Evolutionary conservation across 176 grass and related monocot species (phyloP), one percentile per base, ranked within the genome.

Genomic region (Chrysopogon serrulatus): DNA sequence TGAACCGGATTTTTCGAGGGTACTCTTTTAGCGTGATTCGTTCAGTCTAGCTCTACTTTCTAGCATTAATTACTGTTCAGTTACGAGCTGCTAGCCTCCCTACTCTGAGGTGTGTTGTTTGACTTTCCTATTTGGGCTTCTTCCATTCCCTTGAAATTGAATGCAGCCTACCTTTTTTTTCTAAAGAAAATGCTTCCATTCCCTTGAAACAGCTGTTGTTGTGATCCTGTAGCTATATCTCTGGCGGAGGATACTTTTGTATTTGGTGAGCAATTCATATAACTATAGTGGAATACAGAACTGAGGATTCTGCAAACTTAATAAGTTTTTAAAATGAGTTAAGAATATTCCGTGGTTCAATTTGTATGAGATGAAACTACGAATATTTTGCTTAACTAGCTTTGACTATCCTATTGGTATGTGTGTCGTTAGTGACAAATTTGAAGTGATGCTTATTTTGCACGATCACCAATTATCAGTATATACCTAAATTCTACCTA

Each of bases 11-110:
- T 61, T 24, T 61, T 49, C n/a, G 54, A 60, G 51, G 40, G 41
- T 47, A 78, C 67, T 60, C 67, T 74, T 73, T 67, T 53, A 51
- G 76, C 73, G 7, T 62, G 51, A 36, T 69, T 81, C 27, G 6
- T 35, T 39, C 30, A 35, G 24, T 26, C 73, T 79, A 79, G 77
- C 39, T 47, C 60, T 31, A 48, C 24, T 19, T 82, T 4, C 56
- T 60, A 5, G 2, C 53, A 64, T 72, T 43, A 71, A 86, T 86
- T 71, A 71, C 45, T 68, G 28, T 17, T 74, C 40, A 24, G 24
- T 36, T 68, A 64, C 28, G 26, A 84, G 23, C 68, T 59, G 83
- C 67, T 40, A 63, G 16, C 27, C 64, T 21, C 14, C 28, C 42
- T 78, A 17, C 42, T 28, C 14, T 32, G 36, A 7, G 7, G 48